Conservation (phyloP, 495 filamentous ascomycete species). For the Podospora pseudoanserina region DNA sequence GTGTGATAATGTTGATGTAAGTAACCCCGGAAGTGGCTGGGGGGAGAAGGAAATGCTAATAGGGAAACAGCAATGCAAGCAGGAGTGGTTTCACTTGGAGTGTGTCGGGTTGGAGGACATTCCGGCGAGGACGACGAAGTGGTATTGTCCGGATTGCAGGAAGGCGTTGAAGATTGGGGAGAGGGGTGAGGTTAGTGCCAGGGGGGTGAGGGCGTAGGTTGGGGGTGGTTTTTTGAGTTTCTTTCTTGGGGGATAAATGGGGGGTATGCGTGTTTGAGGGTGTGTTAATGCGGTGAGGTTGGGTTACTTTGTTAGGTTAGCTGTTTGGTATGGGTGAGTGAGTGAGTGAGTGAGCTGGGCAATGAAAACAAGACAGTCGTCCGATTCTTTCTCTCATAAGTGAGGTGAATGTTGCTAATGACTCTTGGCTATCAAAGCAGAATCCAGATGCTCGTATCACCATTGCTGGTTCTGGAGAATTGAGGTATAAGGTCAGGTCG, state of each 20-base stretch:
- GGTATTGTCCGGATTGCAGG: constrained; percentile 91
- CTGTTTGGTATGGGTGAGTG: too few relatives aligned
- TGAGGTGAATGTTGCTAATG: too few relatives aligned
- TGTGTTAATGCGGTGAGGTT: too few relatives aligned
- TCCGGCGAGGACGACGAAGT: constrained; percentile 76
- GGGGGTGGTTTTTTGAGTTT: neutral
- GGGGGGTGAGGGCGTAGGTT: constrained; percentile 46
- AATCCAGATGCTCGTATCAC: too few relatives aligned
- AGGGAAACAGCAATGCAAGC: constrained; percentile 55
- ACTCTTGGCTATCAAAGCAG: too few relatives aligned
- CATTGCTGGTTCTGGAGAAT: too few relatives aligned
- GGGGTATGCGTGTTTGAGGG: neutral
- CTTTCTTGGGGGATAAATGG: neutral
- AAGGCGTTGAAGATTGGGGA: constrained; percentile 60
- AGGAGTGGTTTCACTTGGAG: constrained; percentile 92
- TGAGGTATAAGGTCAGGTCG: too few relatives aligned
- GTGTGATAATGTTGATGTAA: constrained; percentile 87
- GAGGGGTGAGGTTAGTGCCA: constrained; percentile 52
- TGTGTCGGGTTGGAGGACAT: constrained; percentile 77
- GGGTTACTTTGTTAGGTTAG: too few relatives aligned
- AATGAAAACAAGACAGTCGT: too few relatives aligned
- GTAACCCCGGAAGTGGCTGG: constrained; percentile 29
- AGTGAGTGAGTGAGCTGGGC: too few relatives aligned
- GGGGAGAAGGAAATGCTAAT: neutral
- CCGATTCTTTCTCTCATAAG: too few relatives aligned